Evolutionary conservation across 441 rosid genomes (phyloP), one percentile per base, ranked within the genome.

Genomic region (Adansonia rubrostipa): DNA sequence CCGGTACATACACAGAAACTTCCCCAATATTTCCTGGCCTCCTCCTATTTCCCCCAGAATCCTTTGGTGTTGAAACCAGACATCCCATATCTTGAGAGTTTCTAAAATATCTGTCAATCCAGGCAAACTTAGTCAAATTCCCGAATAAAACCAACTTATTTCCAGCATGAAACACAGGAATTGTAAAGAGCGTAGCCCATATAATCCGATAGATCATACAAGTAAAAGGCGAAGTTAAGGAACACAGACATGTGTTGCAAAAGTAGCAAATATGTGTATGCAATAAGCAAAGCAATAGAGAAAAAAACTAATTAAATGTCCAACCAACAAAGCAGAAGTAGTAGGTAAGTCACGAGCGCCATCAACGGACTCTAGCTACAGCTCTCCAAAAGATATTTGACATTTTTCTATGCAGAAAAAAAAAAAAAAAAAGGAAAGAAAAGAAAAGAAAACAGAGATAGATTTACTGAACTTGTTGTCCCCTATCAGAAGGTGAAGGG

Each of bases 1-100:
- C 98, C 0, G 99, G 99, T 71, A 92, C 95, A 85, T 88, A 95
- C 15, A 90, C 98, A 42, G 91, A 88, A 85, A 92, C 90, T 24
- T 95, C 98, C 4, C 98, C 99, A 40, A 95, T 91, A 33, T 87
- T 93, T 70, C 90, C 94, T 6, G 98, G 98, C 84, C 84, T 87
- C 83, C 97, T 88, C 78, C 97, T 89, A 82, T 87, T 88, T 76
- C 93, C 98, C 73, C 89, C 90, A 48, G 89, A 77, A 78, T 88
- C 99, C 86, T 86, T 87, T 0, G 96, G 90, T 2, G 86, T 89
- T 72, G 99, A 96, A 77, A 90, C 89, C 64, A 92, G 69, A 89
- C 99, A 96, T 76, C 99, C 99, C 99, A 96, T 96, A 71, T 84
- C 87, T 73, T 66, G 42, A 73, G 82, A 57, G 78, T 84, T 82